A percentile compares a stretch with the other conserved stretches of the same genome.
phyloP scores from a whole-genome alignment of 768 basidiomycete species.

The Amanita polypyramis region DNA sequence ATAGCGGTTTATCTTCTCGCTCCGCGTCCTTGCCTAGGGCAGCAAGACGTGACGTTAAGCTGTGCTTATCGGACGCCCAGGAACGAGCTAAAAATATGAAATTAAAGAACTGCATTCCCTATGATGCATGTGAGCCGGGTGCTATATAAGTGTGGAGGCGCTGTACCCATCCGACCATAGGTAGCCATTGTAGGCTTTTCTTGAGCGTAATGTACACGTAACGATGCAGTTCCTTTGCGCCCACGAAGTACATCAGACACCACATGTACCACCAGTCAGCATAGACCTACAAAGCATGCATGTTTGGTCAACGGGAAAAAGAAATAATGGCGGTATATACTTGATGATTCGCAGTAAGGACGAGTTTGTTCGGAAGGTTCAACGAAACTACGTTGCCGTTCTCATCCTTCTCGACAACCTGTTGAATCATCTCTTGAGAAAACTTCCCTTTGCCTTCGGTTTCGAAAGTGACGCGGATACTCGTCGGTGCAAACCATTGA shows the following conservation, averaged over 20 bases:
- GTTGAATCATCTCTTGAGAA: slow-evolving; percentile 45
- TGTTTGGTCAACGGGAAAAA: neutral
- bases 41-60: slow-evolving; percentile 56
- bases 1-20: slow-evolving; percentile 57
- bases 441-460: slow-evolving; percentile 55
- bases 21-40: slow-evolving; percentile 63
- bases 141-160: slow-evolving; percentile 1
- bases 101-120: slow-evolving; percentile 91
- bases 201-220: slow-evolving; percentile 89
- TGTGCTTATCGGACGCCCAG: slow-evolving; percentile 75
- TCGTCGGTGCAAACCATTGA: slow-evolving; percentile 76
- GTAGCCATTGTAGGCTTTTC: slow-evolving; percentile 76
- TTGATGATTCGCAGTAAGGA: slow-evolving; percentile 91
- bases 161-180: slow-evolving; percentile 80
- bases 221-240: slow-evolving; percentile 47
- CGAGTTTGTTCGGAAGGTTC: slow-evolving; percentile 66
- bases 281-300: slow-evolving; percentile 62
- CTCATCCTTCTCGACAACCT: slow-evolving; percentile 43
- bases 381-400: slow-evolving; percentile 49
- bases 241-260: slow-evolving; percentile 67
- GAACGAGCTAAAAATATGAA: slow-evolving; percentile 92
- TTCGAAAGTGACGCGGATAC: slow-evolving; percentile 64
- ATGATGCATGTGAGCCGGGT: slow-evolving; percentile 2
- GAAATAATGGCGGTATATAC: slow-evolving; percentile 26
- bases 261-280: slow-evolving; percentile 87